Evolutionary conservation across 805 yeast species (phyloP), one percentile per base, ranked within the genome.

Genomic region (Wickerhamiella parazyma): DNA sequence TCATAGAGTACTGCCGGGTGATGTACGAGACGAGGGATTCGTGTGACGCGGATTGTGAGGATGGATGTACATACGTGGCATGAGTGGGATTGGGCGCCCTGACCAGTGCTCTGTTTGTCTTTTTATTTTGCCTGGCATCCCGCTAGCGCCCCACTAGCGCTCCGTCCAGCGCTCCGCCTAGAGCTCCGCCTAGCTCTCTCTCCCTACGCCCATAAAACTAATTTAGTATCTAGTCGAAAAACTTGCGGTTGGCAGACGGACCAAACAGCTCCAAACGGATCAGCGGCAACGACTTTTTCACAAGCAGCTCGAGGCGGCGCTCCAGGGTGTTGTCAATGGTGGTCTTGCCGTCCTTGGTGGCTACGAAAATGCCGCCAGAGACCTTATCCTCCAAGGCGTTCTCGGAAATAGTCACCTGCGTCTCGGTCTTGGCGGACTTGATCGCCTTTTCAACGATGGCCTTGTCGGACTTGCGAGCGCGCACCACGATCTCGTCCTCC

Each of bases 291-390:
- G 95, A 81, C 56, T 77, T 83, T 60, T 82, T 81, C 31, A 81
- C 73, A 55, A 91, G 71, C 49, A 91, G 66, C 56, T 78, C 73
- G 58, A 91, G 75, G 67, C 99, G 83, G 70, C 87, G 96, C 57
- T 86, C 95, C 57, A 91, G 72, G 38, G 98, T 87, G 69, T 91
- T 91, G 66, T 83, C 72, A 45, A 91, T 84, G 55, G 80, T 87
- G 52, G 91, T 86, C 66, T 81, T 84, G 44, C 93, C 94, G 35
- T 73, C 62, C 29, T 73, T 72, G 59, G 81, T 82, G 45, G 72
- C 62, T 38, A 84, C 70, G 38, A 85, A 63, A 33, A 78, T 84
- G 59, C 99, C 99, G 51, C 99, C 99, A 31, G 89, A 77, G 44
- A 65, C 53, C 40, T 76, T 78, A 36, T 75, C 70, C 51, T 71